Evolutionary conservation across 768 basidiomycete species (phyloP), one percentile per base, ranked within the genome.

Genomic region (Rhizopogon sp.): DNA sequence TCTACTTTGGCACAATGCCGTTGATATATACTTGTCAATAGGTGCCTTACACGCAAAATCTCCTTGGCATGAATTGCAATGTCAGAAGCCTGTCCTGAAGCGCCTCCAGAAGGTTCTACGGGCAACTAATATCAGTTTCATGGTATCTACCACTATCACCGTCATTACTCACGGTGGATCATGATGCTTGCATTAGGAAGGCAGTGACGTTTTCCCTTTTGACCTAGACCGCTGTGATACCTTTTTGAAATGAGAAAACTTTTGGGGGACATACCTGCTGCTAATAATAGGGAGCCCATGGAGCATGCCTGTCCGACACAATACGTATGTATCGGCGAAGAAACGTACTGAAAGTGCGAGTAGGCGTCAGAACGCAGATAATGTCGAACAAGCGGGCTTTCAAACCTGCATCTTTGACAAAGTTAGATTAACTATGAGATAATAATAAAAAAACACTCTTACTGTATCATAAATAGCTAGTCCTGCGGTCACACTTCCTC

Each of bases 391-490:
- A 35, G 33, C 31, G 47, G 35, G 22, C 14, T 33, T n/a, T 62
- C 71, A 46, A 72, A 88, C 85, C 84, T 88, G 84, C 84, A 90
- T 88, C 85, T 88, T 70, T 31, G 57, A 59, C 25, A 61, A 59
- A 20, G 47, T 67, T 52, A 67, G 55, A 20, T 52, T n/a, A 40
- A 50, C 55, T 53, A 17, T 53, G 22, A 54, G 50, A 42, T 33
- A 55, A 11, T 57, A 46, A 42, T 31, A 55, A 11, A 57, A 46
- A n/a, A 31, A 20, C 39, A 39, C 39, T 60, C 84, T 63, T 74
- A 96, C 93, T 64, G 96, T 98, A 66, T 98, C 96, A 74, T 98
- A 98, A 47, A 98, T 96, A 16, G 95, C 96, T 56, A 98, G 75
- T 8, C 96, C 96, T 46, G 94, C 93, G 0, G 95, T 96, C 39